Evolutionary conservation across 78 protist genomes (phyloP), one percentile per base, ranked within the genome.

Genomic region (Protostelium mycophagum): DNA sequence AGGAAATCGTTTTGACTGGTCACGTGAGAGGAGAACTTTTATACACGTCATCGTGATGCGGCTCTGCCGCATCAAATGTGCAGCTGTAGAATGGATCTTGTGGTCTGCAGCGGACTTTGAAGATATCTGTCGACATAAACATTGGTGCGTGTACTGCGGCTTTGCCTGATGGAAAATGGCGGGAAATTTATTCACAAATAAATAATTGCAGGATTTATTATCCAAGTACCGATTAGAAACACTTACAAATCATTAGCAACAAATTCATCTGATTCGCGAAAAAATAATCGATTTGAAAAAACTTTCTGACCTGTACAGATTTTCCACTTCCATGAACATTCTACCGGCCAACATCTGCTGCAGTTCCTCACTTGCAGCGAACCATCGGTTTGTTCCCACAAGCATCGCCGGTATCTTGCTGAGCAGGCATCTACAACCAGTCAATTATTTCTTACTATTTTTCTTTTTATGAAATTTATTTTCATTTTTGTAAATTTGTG

Each of bases 1-100:
- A 96, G 87, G 31, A 84, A 86, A 36, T 96, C 97, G 25, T 88
- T 87, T 0, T 91, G 91, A 51, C 90, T 90, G 89, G 86, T 90
- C 0, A 93, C 89, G 38, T 87, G 89, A 37, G 35, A 84, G 90
- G 16, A 93, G 39, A 0, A 89, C 51, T 37, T 90, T 38, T 1
- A 88, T 89, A 37, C 89, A 63, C 0, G 89, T 91, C 94, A 88
- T 87, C 28, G 31, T 1, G 38, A 91, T n/a, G n/a, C 39, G 1
- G 89, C 88, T 1, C 89, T 91, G 84, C 89, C 94, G 38, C 88
- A 89, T 0, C 85, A 89, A 31, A 86, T 85, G 63, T 88, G 91
- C 38, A 88, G 63, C 28, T 87, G 86, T 37, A 88, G 35, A 9
- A 51, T 85, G 10, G 94, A 91, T 39, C 89, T 91, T 23, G 87